Conservation (phyloP, 2,329 filamentous ascomycete species). For the Neofusicoccum parvum region DNA sequence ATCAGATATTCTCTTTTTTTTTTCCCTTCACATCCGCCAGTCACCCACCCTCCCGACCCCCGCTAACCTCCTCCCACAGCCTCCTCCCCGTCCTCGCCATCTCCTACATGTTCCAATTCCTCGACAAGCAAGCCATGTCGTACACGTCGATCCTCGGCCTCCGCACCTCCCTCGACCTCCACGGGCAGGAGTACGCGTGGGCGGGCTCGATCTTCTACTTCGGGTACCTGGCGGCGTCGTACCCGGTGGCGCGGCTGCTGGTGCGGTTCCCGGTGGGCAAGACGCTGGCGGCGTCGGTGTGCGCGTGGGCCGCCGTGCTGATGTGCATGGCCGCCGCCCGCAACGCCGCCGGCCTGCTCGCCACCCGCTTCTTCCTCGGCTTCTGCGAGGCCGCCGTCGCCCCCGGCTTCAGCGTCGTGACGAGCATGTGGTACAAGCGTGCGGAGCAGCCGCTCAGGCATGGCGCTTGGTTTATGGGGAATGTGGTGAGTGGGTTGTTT, state of each 20-base stretch:
- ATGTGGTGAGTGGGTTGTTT: neutral
- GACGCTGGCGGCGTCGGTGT: constrained; percentile 15
- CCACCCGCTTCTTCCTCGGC: constrained; percentile 29
- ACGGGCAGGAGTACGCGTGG: constrained; percentile 31
- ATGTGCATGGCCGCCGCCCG: constrained; percentile 1
- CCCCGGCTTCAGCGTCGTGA: constrained; percentile 34
- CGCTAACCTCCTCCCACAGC: neutral
- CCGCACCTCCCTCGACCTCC: constrained; percentile 25
- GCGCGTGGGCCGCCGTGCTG: constrained; percentile 13
- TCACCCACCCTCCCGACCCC: too few species aligned
- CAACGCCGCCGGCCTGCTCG: constrained; percentile 28
- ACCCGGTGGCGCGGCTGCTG: constrained; percentile 18
- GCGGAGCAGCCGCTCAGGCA: constrained; percentile 2
- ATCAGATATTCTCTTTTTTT: neutral
- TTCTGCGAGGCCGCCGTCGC: constrained; percentile 30
- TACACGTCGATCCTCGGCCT: constrained; percentile 31
- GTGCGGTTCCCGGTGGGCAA: constrained; percentile 22
- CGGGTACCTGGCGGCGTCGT: constrained; percentile 21
- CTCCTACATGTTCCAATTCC: constrained; percentile 28
- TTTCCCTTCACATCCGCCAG: too few species aligned
- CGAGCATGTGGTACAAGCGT: constrained; percentile 28
- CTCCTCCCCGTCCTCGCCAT: constrained; percentile 26
- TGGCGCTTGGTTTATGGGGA: constrained; percentile 21
- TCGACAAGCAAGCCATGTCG: constrained; percentile 27
- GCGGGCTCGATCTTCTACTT: constrained; percentile 30